Evolutionary conservation across 306 rosid species (phyloP), one percentile per base, ranked within the genome.

Genomic region (Phaseolus lunatus): DNA sequence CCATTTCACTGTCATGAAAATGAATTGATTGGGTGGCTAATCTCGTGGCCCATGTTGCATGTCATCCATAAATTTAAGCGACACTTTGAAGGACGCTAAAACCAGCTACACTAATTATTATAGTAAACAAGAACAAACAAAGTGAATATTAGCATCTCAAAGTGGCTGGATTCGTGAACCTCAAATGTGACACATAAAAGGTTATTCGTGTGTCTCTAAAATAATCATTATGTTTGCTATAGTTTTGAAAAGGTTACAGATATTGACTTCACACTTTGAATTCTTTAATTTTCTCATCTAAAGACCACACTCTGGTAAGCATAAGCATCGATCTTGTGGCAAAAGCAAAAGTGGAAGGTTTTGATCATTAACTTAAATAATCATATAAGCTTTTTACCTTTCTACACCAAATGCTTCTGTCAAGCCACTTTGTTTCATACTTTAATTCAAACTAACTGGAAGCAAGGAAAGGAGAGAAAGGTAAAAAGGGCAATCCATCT

Each of bases 401-500:
- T 58, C 18, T 58, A 11, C 75, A 31, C 7, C 33, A 52, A 54
- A 43, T 62, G 43, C 63, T 61, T 52, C 27, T 56, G 50, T 44
- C 48, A 58, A 72, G 45, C 58, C 70, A 27, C 29, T 24, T 44
- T 73, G 66, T 77, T 77, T 53, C 53, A 58, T 73, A 70, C 88
- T 85, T 85, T 70, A 85, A 81, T 81, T 85, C 73, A 81, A 85
- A 81, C 39, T n/a, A 13, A 11, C 56, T 61, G 48, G 24, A 62
- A 78, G 62, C 53, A 61, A 67, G 27, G 14, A 47, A 69, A 83
- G 77, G 19, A 49, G 43, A 61, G 43, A 61, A 81, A 54, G 72
- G 64, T 72, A 16, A 73, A 85, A 78, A 79, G 76, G 49, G 27
- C 5, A 58, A 54, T 61, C 75, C 31, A 27, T 63, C 82, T 76